Evolutionary conservation across 2,329 filamentous ascomycete genomes (phyloP).

Genomic region (Alternaria gansuensis): DNA sequence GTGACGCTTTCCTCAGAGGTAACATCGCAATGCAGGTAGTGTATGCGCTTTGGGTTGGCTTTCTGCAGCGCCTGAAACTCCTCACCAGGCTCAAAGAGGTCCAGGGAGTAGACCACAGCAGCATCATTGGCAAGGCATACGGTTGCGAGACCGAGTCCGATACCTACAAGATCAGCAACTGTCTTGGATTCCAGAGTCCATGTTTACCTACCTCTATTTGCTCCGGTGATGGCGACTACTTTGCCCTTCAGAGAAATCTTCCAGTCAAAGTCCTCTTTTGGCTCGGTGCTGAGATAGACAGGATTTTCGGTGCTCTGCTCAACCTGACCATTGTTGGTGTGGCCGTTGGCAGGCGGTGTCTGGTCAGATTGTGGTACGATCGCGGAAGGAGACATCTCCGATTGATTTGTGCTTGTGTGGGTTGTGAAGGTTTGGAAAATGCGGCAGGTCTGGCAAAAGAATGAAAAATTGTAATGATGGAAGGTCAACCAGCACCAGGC

Average conservation of each 20-base stretch:
- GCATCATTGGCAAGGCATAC: conserved; percentile 60
- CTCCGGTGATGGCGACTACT: conserved; percentile 46
- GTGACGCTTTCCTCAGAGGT: conserved; percentile 59
- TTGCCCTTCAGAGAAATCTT: conserved; percentile 57
- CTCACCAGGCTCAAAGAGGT: conserved; percentile 58
- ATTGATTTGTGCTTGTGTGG: conserved; percentile 5
- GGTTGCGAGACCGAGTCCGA: conserved; percentile 58
- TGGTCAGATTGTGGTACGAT: conserved; percentile 30
- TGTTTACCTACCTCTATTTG: conserved; percentile 29
- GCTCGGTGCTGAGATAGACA: conserved; percentile 55
- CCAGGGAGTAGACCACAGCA: conserved; percentile 59
- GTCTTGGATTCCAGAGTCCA: conserved; percentile 42
- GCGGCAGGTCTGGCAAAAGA: conserved; percentile 26
- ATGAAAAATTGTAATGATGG: conserved; percentile 7
- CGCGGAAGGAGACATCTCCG: conserved; percentile 44
- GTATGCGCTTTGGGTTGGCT: conserved; percentile 54
- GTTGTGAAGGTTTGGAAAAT: conserved; percentile 19
- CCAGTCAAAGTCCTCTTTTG: conserved; percentile 57
- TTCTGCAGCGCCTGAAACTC: conserved; percentile 57
- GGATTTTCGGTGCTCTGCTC: conserved; percentile 41
- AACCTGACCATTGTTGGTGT: conserved; percentile 28
- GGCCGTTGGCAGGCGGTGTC: conserved; percentile 28
- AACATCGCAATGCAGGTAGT: conserved; percentile 60
- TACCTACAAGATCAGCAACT: conserved; percentile 13
- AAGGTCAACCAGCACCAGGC: conserved; percentile 14